A percentile compares a stretch with the other conserved stretches of the same genome.
phyloP scores from a whole-genome alignment of 164 flowering plant genomes.

The Euptelea pleiosperma region DNA sequence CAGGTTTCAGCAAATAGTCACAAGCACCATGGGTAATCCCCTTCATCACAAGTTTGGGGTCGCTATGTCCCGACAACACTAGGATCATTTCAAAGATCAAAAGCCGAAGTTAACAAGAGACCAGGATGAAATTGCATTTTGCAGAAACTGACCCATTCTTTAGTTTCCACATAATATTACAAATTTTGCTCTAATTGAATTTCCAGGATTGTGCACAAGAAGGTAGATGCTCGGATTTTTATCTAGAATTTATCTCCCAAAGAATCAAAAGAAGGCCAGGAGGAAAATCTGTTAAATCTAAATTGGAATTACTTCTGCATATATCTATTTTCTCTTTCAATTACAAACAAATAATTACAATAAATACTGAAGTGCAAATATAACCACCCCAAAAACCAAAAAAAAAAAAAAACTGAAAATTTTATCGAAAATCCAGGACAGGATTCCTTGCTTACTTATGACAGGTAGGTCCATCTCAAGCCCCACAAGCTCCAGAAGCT shows the following conservation, averaged over 20 bases:
- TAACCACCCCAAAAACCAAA: no score
- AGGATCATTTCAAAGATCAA: conserved; percentile 15
- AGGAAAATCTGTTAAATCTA: neutral
- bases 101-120: conserved; percentile 2
- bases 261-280: neutral
- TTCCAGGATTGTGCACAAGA: neutral
- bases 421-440: neutral
- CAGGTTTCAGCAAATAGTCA: conserved; percentile 89
- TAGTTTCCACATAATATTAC: neutral
- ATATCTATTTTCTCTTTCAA: neutral
- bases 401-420: neutral
- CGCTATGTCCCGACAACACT: conserved; percentile 87
- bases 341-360: neutral
- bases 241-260: neutral
- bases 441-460: conserved; percentile 54
- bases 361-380: no score
- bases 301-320: neutral
- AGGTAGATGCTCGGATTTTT: neutral
- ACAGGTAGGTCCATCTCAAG: conserved; percentile 97
- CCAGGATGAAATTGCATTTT: neutral
- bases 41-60: conserved; percentile 69
- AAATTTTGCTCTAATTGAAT: no score
- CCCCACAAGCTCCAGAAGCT: conserved; percentile 84
- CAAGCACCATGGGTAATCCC: conserved; percentile 88
- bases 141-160: neutral